Percentiles rank a stretch among this genome's conserved stretches.
phyloP scores from a whole-genome alignment of 2,329 filamentous ascomycete genomes.

The Ophiostoma angusticollis region DNA sequence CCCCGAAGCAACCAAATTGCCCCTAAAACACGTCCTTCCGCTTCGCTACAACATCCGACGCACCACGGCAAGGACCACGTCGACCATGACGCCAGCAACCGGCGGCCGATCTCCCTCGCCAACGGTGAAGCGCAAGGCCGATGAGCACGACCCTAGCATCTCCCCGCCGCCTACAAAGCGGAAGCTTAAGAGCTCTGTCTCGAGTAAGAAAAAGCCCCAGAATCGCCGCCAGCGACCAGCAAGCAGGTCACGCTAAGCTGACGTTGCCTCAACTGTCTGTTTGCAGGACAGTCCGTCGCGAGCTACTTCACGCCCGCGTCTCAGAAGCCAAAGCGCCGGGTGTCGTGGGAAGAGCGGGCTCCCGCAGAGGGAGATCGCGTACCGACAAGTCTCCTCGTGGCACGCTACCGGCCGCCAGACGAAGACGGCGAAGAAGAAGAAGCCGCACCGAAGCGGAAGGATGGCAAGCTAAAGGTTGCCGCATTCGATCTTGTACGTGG shows the following conservation, averaged over 20 bases:
- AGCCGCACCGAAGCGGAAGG: too few relatives aligned
- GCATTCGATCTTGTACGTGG: conserved; percentile 52
- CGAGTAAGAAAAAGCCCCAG: conserved; percentile 31
- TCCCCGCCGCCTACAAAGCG: conserved; percentile 43
- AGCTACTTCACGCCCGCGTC: conserved; percentile 83
- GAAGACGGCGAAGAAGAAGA: conserved; percentile 24
- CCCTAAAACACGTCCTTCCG: not conserved
- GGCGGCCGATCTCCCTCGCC: not conserved
- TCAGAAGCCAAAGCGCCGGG: conserved; percentile 67
- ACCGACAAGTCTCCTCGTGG: conserved; percentile 55
- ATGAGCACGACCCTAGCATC: conserved; percentile 26
- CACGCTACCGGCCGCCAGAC: conserved; percentile 38
- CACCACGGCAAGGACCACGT: too few relatives aligned
- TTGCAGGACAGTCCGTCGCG: conserved; percentile 52
- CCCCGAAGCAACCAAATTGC: not conserved
- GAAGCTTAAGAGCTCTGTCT: conserved; percentile 37
- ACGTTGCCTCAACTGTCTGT: conserved; percentile 11
- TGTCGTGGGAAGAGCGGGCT: conserved; percentile 58
- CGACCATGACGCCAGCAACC: not conserved
- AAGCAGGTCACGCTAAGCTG: not conserved
- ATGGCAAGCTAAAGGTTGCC: conserved; percentile 38
- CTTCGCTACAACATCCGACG: not conserved
- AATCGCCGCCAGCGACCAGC: not conserved
- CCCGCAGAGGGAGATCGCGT: conserved; percentile 32
- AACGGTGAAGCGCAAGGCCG: not conserved